Conservation (phyloP, 495 filamentous ascomycete genomes). For the Cercophora newfieldiana region DNA sequence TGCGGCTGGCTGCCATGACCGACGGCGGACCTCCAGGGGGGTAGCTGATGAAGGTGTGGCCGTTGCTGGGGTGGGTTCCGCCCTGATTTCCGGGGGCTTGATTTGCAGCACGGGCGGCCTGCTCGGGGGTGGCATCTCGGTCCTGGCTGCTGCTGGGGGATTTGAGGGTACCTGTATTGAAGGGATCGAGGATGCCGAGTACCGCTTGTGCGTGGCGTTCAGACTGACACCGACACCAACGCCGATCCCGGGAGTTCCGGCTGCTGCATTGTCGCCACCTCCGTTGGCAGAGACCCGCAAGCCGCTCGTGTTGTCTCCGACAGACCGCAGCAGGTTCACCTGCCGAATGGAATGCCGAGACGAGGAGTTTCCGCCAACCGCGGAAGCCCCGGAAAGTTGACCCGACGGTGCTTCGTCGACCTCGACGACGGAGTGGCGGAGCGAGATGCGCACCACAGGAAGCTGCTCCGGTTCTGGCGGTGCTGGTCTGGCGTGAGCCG, state of each 20-base stretch:
- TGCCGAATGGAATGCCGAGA: not conserved
- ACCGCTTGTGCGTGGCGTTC: not conserved
- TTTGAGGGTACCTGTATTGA: too few species aligned
- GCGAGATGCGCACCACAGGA: not conserved
- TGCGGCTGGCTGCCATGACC: not conserved
- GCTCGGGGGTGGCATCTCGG: not conserved
- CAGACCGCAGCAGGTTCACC: not conserved
- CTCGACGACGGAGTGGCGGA: not conserved
- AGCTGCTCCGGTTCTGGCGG: not conserved
- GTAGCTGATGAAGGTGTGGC: not conserved
- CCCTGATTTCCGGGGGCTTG: not conserved
- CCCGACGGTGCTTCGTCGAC: not conserved
- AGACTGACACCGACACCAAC: not conserved
- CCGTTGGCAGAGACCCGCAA: not conserved
- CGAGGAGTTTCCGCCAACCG: not conserved
- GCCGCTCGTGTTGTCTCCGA: not conserved
- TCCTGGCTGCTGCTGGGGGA: too few species aligned
- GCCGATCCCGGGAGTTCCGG: not conserved
- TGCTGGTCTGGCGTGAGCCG: not conserved
- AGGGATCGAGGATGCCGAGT: not conserved
- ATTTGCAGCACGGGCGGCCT: not conserved
- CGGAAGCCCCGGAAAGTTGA: not conserved
- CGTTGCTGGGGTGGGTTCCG: not conserved
- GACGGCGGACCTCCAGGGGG: not conserved
- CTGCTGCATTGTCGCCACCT: not conserved